Percentiles rank a stretch among this genome's conserved stretches.
Evolutionary conservation across 805 yeast genomes (phyloP).

Genomic region (Metschnikowia peoriensis): DNA sequence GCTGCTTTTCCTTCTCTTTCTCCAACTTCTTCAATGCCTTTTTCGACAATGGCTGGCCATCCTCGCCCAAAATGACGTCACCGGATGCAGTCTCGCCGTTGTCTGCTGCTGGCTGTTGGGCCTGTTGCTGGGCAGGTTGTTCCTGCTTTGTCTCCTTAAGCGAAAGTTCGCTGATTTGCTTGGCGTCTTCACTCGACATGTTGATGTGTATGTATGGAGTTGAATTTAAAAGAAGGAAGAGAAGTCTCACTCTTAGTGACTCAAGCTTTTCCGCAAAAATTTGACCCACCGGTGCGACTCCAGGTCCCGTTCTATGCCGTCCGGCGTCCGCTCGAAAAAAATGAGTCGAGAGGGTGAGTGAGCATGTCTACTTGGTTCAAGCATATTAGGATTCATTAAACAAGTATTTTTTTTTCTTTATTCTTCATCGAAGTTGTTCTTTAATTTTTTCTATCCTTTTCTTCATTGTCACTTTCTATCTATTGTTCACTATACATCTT

Average conservation of each 20-base stretch:
- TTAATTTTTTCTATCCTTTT: no score
- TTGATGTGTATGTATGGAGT: no score
- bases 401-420: no score
- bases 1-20: constrained; percentile 89
- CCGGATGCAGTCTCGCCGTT: constrained; percentile 15
- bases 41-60: constrained; percentile 86
- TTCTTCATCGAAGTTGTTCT: no score
- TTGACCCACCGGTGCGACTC: background rate
- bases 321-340: background rate
- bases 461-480: no score
- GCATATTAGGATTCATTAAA: no score
- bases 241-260: background rate
- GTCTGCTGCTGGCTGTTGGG: background rate
- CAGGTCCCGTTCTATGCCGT: background rate
- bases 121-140: no score
- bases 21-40: constrained; percentile 94
- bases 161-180: constrained; percentile 17
- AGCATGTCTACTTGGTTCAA: no score
- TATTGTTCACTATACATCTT: no score
- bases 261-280: background rate
- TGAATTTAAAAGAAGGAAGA: no score
- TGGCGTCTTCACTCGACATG: constrained; percentile 20
- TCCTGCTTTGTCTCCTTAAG: constrained; percentile 9
- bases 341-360: background rate
- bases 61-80: constrained; percentile 51